phyloP scores from a whole-genome alignment of 1,139 yeast species.

The Pichia sp. region DNA sequence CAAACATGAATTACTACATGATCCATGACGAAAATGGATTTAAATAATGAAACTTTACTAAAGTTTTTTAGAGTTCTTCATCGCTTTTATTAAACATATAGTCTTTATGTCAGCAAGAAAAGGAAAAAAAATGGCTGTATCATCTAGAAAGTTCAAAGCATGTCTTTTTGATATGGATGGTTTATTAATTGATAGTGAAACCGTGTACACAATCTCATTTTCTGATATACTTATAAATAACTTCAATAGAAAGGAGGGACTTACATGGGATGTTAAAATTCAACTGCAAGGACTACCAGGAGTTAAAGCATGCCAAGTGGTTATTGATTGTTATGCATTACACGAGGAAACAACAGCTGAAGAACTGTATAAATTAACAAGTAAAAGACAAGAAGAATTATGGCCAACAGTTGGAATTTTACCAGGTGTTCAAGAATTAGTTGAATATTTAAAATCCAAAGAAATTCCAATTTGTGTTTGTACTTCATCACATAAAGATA shows the following conservation, averaged over 20 bases:
- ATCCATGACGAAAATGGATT: too few relatives aligned
- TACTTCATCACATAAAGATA: slow-evolving; percentile 67
- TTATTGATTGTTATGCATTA: slow-evolving; percentile 62
- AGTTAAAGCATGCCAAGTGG: slow-evolving; percentile 53
- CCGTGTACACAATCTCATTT: slow-evolving; percentile 73
- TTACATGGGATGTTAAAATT: slow-evolving; percentile 87
- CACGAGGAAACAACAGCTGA: slow-evolving; percentile 54
- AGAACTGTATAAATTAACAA: slow-evolving; percentile 47
- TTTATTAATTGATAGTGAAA: slow-evolving; percentile 83
- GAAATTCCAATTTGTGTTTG: slow-evolving; percentile 82
- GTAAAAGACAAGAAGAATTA: slow-evolving; percentile 43
- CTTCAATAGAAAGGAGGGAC: slow-evolving; percentile 56
- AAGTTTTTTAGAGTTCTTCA: too few relatives aligned
- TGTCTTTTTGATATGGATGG: slow-evolving; percentile 98
- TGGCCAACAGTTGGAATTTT: slow-evolving; percentile 65
- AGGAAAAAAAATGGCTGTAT: neutral
- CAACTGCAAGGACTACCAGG: slow-evolving; percentile 91
- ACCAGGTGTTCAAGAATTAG: slow-evolving; percentile 78
- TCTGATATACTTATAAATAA: slow-evolving; percentile 57
- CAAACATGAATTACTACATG: too few relatives aligned
- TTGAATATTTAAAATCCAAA: slow-evolving; percentile 42
- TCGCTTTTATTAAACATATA: too few relatives aligned
- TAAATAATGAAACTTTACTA: too few relatives aligned
- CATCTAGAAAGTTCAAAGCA: slow-evolving; percentile 45
- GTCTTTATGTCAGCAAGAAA: too few relatives aligned